A percentile compares a stretch with the other conserved stretches of the same genome.
Evolutionary conservation across 2,329 filamentous ascomycete genomes (phyloP).

Genomic region (Lasiodiplodia sp.): DNA sequence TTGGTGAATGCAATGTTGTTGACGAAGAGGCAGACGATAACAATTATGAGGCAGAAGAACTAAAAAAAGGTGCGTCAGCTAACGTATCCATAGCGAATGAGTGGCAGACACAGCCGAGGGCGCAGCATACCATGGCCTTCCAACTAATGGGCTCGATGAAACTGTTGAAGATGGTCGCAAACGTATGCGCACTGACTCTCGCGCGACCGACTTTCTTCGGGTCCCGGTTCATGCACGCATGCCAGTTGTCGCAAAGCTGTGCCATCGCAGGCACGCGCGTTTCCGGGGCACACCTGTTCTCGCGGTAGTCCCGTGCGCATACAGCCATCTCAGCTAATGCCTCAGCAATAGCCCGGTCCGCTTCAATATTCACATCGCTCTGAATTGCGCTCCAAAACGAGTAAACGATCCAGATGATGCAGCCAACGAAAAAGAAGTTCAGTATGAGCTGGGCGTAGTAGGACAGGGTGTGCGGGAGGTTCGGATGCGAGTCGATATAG

Average conservation of each 20-base stretch:
- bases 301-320: slow-evolving; percentile 75
- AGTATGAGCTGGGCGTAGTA: slow-evolving; percentile 71
- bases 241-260: slow-evolving; percentile 79
- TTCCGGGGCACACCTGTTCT: slow-evolving; percentile 76
- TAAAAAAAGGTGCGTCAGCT: slow-evolving; percentile 45
- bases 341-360: slow-evolving; percentile 70
- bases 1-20: slow-evolving; percentile 68
- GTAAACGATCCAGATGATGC: slow-evolving; percentile 71
- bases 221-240: slow-evolving; percentile 85
- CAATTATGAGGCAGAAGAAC: slow-evolving; percentile 57
- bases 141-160: slow-evolving; percentile 91
- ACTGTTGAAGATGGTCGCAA: slow-evolving; percentile 91
- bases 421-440: slow-evolving; percentile 67
- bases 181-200: slow-evolving; percentile 82
- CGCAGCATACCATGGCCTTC: slow-evolving; percentile 71
- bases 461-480: slow-evolving; percentile 70
- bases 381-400: slow-evolving; percentile 73
- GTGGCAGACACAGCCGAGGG: background rate
- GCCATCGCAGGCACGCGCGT: slow-evolving; percentile 76
- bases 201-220: slow-evolving; percentile 79
- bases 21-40: slow-evolving; percentile 61
- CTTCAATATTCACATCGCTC: slow-evolving; percentile 76
- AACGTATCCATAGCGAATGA: background rate
- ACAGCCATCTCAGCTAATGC: slow-evolving; percentile 75
- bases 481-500: slow-evolving; percentile 69